A percentile compares a stretch with the other conserved stretches of the same genome.
Conservation (phyloP, 2,329 filamentous ascomycete genomes). For the Aureobasidium sp. region DNA sequence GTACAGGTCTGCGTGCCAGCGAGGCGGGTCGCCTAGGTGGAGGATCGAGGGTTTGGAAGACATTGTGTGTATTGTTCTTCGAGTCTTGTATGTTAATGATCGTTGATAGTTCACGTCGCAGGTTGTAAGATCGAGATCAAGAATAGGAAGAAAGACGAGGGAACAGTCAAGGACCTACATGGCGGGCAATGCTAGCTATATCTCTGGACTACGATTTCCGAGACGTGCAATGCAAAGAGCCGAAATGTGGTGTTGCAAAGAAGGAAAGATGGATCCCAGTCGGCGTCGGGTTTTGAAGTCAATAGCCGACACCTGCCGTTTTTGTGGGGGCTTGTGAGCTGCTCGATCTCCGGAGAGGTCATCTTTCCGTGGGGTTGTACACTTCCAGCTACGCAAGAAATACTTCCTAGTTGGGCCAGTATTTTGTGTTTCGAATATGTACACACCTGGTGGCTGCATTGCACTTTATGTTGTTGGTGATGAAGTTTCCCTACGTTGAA, state of each 20-base stretch:
- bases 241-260: not conserved
- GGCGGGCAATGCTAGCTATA: not conserved
- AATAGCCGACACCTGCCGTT: not conserved
- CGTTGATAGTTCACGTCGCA: not conserved
- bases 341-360: not conserved
- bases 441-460: not conserved
- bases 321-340: not conserved
- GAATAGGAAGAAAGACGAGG: not conserved
- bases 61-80: not conserved
- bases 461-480: not conserved
- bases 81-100: not conserved
- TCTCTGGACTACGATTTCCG: slow-evolving; percentile 9
- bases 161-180: not conserved
- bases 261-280: not conserved
- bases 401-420: not conserved
- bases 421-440: not conserved
- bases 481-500: not conserved
- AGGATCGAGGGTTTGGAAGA: slow-evolving; percentile 30
- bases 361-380: not conserved
- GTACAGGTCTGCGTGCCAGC: slow-evolving; percentile 38
- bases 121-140: not conserved
- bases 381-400: not conserved
- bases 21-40: slow-evolving; percentile 36
- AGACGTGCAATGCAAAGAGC: not conserved
- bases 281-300: slow-evolving; percentile 2